Evolutionary conservation across 2,329 filamentous ascomycete genomes (phyloP), one percentile per base, ranked within the genome.

Genomic region (Ceratocystiopsis sp.): DNA sequence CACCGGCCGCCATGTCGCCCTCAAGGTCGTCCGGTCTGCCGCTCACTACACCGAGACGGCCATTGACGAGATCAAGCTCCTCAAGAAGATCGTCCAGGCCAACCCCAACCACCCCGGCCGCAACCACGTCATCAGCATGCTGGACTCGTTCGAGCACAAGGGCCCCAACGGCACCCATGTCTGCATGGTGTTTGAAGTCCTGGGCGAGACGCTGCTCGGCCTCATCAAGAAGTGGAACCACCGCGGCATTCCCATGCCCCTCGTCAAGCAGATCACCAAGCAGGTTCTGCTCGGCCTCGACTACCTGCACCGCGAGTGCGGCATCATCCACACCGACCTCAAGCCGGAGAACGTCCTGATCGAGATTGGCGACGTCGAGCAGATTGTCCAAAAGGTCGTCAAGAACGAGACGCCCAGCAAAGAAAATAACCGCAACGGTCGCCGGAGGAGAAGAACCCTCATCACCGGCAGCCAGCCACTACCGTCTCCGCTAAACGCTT

Each of bases 151-250:
- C 60, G 89, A 95, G 59, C 91, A 96, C 66, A 93, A 93, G 61
- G 91, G 91, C 11, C 89, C 89, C 37, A 93, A 98, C 56, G 91
- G 91, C 40, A 82, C 85, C 42, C 91, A 98, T 57, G 86, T 96
- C 46, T 98, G 91, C 67, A 96, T 98, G 89, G 91, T 98, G 9
- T 98, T 98, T 55, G 91, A 98, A 61, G 91, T 98, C 4, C 64
- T 98, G 45, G 91, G 91, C 43, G 87, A 96, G 70, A 96, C 96
- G 57, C 64, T 96, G 50, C 66, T 96, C 42, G 89, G 91, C 21
- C 64, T 98, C 57, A 95, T 98, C 69, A 96, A 96, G 74, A 79
- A 84, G 54, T 96, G 89, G 87, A 95, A 96, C 60, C 91, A 96
- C 61, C 76, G 91, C 47, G 91, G 91, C 40, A 96, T 98, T 46